Evolutionary conservation across 805 yeast genomes (phyloP), one percentile per base, ranked within the genome.

Genomic region (Ogataea trehaloabstinens): DNA sequence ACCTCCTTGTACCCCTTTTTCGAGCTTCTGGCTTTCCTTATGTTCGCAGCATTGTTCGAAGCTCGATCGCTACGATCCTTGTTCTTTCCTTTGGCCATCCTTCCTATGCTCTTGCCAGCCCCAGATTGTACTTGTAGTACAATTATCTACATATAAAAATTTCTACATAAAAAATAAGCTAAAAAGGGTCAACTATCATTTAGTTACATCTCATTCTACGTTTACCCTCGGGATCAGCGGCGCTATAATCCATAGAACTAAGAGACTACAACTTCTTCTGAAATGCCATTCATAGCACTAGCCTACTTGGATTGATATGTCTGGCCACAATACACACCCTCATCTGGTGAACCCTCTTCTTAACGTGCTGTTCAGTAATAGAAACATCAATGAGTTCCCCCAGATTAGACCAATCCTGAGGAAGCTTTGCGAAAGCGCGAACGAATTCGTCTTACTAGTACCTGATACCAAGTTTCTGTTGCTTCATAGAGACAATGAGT

Each of bases 361-460:
- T 22, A 79, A 83, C 56, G 70, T 79, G 27, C 59, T 84, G 5
- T 82, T 85, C 66, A 80, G 82, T 61, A 78, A 82, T 49, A 82
- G 84, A 0, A 66, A 63, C 40, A 78, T 78, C 2, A 42, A 58
- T 5, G 60, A 58, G n/a, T 65, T 72, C 0, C 71, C 80, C 10
- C 12, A 61, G 71, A 35, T 56, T 17, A 72, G 68, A 41, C 68
- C 67, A n/a, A 63, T 76, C 6, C 67, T 78, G 25, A 54, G 60
- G 4, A 68, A 59, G 35, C 51, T 82, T 18, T 50, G 67, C 2
- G 57, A 52, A 30, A 61, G 58, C 44, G 76, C 82, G 27, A 68
- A 67, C 15, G 73, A 72, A n/a, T 79, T 71, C 54, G 68, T 79
- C 2, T 55, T 85, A 11, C 55, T 85, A n/a, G 78, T 82, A 1